These are phyloP conservation scores for Heritiera fomes DNA, from an alignment of 345 rosid genomes.

Conservation along the genomic window DNA sequence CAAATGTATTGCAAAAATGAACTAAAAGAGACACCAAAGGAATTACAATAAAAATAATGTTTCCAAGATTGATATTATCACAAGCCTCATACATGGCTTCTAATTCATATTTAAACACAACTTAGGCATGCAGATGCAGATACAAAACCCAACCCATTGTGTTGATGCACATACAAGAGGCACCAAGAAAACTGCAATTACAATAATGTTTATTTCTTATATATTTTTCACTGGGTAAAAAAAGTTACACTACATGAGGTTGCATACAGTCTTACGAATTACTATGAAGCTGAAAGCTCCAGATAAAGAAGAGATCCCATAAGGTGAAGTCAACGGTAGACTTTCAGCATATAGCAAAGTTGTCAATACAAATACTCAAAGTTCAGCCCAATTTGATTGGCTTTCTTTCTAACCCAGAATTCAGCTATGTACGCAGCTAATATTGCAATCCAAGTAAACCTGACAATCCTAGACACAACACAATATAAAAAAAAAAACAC, in stretches of 20 bases:
- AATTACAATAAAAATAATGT: too few relatives aligned
- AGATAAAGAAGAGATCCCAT: background rate
- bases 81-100: background rate
- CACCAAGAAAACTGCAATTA: background rate
- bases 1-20: too few relatives aligned
- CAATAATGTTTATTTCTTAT: background rate
- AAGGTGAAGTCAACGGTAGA: background rate
- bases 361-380: background rate
- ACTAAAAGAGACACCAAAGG: too few relatives aligned
- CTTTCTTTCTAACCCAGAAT: background rate
- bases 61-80: too few relatives aligned
- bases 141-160: background rate
- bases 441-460: too few relatives aligned
- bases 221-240: too few relatives aligned
- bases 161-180: background rate
- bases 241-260: too few relatives aligned
- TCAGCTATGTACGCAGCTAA: too few relatives aligned
- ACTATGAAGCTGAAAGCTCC: background rate
- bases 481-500: too few relatives aligned
- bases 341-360: background rate
- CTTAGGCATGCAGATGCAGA: background rate
- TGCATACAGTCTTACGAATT: background rate
- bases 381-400: background rate
- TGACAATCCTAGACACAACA: too few relatives aligned
- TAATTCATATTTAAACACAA: background rate